phyloP scores from a whole-genome alignment of 805 yeast species.

The Sugiyamaella floridensis region DNA sequence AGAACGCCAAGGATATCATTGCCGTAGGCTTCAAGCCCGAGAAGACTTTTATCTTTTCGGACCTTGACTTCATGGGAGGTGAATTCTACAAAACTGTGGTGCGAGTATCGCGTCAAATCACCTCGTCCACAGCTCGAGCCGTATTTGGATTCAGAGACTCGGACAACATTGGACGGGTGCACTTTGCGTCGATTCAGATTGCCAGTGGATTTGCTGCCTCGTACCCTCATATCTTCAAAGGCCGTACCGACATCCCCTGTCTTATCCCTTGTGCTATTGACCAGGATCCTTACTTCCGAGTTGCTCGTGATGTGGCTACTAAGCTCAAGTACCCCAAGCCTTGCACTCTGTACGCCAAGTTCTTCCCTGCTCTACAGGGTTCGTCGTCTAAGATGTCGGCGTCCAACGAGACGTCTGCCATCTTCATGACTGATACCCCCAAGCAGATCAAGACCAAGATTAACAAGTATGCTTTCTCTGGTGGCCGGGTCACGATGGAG shows the following conservation, averaged over 20 bases:
- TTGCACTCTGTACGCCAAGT: slow-evolving; percentile 83
- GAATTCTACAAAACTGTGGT: slow-evolving; percentile 92
- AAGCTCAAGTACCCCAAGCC: slow-evolving; percentile 88
- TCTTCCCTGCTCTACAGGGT: slow-evolving; percentile 97
- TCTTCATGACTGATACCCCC: slow-evolving; percentile 91
- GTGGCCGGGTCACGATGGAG: slow-evolving; percentile 82
- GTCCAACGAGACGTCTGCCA: slow-evolving; percentile 80
- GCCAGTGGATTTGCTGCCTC: slow-evolving; percentile 94
- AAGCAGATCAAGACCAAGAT: slow-evolving; percentile 89
- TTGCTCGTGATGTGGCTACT: slow-evolving; percentile 94
- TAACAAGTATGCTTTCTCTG: slow-evolving; percentile 93
- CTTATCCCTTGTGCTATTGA: slow-evolving; percentile 98
- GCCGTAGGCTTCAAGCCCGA: slow-evolving; percentile 92
- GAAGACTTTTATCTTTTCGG: slow-evolving; percentile 92
- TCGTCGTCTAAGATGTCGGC: slow-evolving; percentile 97
- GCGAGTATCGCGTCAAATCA: slow-evolving; percentile 85
- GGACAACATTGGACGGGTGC: slow-evolving; percentile 89
- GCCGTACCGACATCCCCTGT: slow-evolving; percentile 87
- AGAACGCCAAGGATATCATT: slow-evolving; percentile 87
- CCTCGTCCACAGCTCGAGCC: slow-evolving; percentile 94
- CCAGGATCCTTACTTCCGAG: slow-evolving; percentile 97
- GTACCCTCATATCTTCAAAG: slow-evolving; percentile 85
- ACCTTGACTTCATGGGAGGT: slow-evolving; percentile 86
- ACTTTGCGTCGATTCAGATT: slow-evolving; percentile 93
- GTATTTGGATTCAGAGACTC: slow-evolving; percentile 95